Conservation (phyloP, 352 stramenopile genomes). For the Globisporangium canariense region DNA sequence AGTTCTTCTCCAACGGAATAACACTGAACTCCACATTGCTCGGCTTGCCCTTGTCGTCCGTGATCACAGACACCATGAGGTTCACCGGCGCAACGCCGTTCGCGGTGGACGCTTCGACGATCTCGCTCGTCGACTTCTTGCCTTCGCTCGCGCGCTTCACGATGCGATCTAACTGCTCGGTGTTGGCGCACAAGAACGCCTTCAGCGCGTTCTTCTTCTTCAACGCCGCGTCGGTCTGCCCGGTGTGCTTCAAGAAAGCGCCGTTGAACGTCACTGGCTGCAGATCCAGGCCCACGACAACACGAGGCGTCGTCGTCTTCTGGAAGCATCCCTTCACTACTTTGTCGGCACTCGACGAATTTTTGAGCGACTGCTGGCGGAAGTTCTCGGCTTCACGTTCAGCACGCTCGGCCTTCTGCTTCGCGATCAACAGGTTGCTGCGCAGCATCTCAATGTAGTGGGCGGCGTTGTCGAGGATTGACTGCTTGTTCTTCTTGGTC, state of each 20-base stretch:
- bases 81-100: constrained; percentile 30
- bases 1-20: constrained; percentile 25
- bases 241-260: constrained; percentile 51
- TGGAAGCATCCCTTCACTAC: constrained; percentile 51
- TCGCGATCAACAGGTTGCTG: constrained; percentile 50
- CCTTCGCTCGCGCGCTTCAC: constrained; percentile 40
- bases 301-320: constrained; percentile 52
- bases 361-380: constrained; percentile 29
- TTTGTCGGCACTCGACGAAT: constrained; percentile 23
- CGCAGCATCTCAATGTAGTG: constrained; percentile 74
- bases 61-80: constrained; percentile 48
- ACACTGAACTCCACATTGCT: constrained; percentile 65
- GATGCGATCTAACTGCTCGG: constrained; percentile 38
- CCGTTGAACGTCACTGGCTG: constrained; percentile 58
- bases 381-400: constrained; percentile 53
- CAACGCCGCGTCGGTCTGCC: constrained; percentile 35
- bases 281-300: constrained; percentile 56
- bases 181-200: constrained; percentile 46
- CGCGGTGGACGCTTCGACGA: constrained; percentile 27
- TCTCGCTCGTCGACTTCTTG: constrained; percentile 42
- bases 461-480: constrained; percentile 59
- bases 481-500: constrained; percentile 84
- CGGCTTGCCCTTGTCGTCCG: constrained; percentile 43
- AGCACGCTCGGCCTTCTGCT: constrained; percentile 56
- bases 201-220: constrained; percentile 63